Evolutionary conservation across 78 protist genomes (phyloP).

Genomic region (Anaeramoeba flamelloides): DNA sequence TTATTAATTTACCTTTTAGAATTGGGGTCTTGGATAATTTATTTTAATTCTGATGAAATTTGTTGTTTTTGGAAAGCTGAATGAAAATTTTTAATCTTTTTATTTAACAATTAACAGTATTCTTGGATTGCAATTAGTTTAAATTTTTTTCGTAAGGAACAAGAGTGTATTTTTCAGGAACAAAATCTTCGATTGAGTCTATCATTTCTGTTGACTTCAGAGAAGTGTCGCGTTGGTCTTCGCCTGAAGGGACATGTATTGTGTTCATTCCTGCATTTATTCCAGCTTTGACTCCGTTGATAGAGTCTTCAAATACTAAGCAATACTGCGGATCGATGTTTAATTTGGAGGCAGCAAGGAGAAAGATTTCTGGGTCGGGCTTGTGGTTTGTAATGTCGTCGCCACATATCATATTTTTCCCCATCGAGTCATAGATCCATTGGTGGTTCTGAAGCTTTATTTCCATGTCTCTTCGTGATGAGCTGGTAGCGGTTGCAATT

Average conservation of each 20-base stretch:
- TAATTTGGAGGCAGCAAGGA: neutral
- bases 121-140: too few relatives aligned
- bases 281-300: constrained; percentile 9
- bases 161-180: too few relatives aligned
- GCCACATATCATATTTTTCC: neutral
- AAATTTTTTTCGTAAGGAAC: too few relatives aligned
- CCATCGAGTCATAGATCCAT: neutral
- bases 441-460: constrained; percentile 1
- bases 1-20: too few relatives aligned
- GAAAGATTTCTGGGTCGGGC: constrained; percentile 18
- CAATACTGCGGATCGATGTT: neutral
- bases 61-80: too few relatives aligned
- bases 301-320: constrained; percentile 19
- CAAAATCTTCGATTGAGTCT: too few relatives aligned
- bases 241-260: constrained; percentile 9
- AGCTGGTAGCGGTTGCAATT: constrained; percentile 9
- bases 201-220: too few relatives aligned
- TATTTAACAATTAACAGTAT: too few relatives aligned
- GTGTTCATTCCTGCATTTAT: constrained; percentile 5
- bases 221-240: too few relatives aligned
- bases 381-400: neutral
- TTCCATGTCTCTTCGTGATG: neutral
- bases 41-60: too few relatives aligned
- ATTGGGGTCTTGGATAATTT: too few relatives aligned
- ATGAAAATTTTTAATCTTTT: too few relatives aligned